A percentile compares a stretch with the other conserved stretches of the same genome.
Conservation (phyloP, 306 rosid species). For the Prunus fruticosa region DNA sequence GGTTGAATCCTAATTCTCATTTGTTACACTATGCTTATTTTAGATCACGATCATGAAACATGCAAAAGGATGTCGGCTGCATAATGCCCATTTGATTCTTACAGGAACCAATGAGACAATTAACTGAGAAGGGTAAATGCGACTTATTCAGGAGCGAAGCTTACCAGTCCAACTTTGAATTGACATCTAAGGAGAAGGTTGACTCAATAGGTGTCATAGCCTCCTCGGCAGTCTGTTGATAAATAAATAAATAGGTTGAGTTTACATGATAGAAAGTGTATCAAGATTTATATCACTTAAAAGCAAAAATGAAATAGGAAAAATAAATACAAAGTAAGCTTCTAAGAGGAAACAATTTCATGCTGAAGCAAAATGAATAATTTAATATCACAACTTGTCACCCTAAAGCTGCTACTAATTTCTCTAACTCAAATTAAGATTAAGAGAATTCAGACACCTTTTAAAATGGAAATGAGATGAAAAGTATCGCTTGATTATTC, state of each 20-base stretch:
- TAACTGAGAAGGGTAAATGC: slow-evolving; percentile 6
- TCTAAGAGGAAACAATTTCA: not conserved
- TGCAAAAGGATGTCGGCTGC: not conserved
- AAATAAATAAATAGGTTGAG: slow-evolving; percentile 14
- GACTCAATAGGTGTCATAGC: slow-evolving; percentile 99
- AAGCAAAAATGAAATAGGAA: not conserved
- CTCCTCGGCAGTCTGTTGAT: slow-evolving; percentile 81
- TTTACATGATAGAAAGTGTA: slow-evolving; percentile 3
- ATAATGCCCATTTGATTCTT: not conserved
- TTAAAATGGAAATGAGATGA: not conserved
- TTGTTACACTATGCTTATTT: not conserved
- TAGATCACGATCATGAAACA: not conserved
- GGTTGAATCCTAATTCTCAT: not conserved
- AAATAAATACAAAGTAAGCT: not conserved
- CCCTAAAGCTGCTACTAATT: not conserved
- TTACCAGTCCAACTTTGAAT: slow-evolving; percentile 94
- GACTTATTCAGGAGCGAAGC: slow-evolving; percentile 15
- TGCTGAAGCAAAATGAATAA: not conserved
- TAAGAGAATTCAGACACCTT: no score
- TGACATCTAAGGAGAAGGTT: slow-evolving; percentile 86
- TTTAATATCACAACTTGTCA: not conserved
- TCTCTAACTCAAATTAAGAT: slow-evolving; percentile 5
- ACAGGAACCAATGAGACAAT: not conserved
- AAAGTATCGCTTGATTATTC: not conserved
- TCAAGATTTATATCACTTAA: not conserved